Base-by-base conservation (phyloP, 129 eudicot species). In the Calendula officinalis region DNA sequence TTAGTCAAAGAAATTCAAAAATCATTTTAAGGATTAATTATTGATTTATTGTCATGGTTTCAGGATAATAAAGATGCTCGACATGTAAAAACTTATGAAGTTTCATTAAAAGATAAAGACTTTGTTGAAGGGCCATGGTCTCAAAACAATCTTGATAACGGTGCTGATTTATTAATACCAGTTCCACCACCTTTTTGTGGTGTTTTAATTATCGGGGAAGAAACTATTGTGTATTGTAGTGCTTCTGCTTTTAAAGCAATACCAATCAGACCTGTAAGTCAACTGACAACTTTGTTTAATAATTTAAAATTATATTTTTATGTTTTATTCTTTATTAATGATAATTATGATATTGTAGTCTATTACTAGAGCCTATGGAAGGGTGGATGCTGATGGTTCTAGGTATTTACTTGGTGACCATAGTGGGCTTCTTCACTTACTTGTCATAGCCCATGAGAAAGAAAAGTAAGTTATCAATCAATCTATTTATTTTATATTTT, bases 151-250 rank as follows among this genome's bases (percentile, higher is more conserved):
- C 99, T 92, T 64, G 99, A 92, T 72, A 92, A 92, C 51, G 99
- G 99, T 44, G 96, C 99, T 62, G 91, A 85, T 70, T 80, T 92
- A 76, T 76, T 92, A 53, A 92, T 92, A 55, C 99, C 99, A 36
- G 99, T 92, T 46, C 99, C 99, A 22, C 91, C 96, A 53, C 99
- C 99, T 27, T 79, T 92, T 57, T 86, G 99, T 68, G 99, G 99
- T 60, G 99, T 92, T 34, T 81, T 92, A 37, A 92, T 92, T 60
- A 89, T 92, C 32, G 99, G 99, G 38, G 99, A 92, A 75, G 99
- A 88, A 80, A 92, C 96, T 5, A 92, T 92, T 38, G 99, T 92
- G 34, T 92, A 92, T 49, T 85, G 96, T 68, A 92, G 96, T 76
- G 99, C 99, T 53, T 78, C 96, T 30, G 83, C 87, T 8, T 88